phyloP scores from a whole-genome alignment of 2,329 filamentous ascomycete species.

The Zasmidium angulare region DNA sequence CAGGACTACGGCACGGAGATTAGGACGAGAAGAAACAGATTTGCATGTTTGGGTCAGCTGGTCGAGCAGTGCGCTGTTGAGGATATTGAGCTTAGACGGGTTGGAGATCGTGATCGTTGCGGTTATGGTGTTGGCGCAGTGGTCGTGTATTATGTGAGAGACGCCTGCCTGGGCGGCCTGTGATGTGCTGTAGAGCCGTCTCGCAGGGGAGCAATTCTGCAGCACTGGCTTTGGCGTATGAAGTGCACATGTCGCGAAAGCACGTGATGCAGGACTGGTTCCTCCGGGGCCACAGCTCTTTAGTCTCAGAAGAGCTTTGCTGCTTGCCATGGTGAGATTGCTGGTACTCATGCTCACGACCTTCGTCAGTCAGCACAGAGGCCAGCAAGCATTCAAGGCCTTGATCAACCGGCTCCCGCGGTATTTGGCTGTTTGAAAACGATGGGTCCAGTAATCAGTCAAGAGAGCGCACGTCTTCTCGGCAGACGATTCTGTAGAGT shows the following conservation, averaged over 20 bases:
- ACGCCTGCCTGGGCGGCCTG: background rate
- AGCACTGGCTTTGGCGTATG: background rate
- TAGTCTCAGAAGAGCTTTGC: background rate
- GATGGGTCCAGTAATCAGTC: background rate
- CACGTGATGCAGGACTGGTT: background rate
- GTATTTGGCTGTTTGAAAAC: background rate
- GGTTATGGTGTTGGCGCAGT: background rate
- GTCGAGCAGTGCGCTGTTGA: slow-evolving; percentile 21
- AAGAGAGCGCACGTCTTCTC: background rate
- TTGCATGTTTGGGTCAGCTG: slow-evolving; percentile 21
- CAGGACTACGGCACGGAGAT: slow-evolving; percentile 28
- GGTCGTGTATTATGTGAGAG: background rate
- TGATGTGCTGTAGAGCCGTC: too few relatives aligned
- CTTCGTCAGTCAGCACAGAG: background rate
- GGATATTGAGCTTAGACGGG: slow-evolving; percentile 30
- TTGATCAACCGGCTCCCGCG: background rate
- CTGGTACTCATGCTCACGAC: background rate
- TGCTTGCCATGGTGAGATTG: background rate
- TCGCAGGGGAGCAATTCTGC: too few relatives aligned
- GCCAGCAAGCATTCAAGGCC: background rate
- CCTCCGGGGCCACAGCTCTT: background rate
- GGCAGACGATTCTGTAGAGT: background rate
- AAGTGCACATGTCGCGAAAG: background rate
- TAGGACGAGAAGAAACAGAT: slow-evolving; percentile 7
- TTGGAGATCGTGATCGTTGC: slow-evolving; percentile 30